These are phyloP conservation scores for Cryptococcus jaspeensis DNA, from an alignment of 1,284 basidiomycete species.

Conservation along the genomic window DNA sequence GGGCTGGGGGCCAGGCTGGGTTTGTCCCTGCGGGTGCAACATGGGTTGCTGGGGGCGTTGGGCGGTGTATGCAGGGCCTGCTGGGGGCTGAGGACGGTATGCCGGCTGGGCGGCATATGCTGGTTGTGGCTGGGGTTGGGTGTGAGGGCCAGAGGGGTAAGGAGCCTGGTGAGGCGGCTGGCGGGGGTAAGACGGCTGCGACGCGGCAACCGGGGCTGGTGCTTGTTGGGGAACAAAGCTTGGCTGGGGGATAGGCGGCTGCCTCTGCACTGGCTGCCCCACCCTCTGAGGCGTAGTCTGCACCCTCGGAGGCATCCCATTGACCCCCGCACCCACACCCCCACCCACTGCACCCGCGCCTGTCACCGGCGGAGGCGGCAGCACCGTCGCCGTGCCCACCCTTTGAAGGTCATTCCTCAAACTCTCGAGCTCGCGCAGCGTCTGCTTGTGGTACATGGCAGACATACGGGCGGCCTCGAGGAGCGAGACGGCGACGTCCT, in stretches of 20 bases:
- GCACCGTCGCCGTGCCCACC: slow-evolving; percentile 22
- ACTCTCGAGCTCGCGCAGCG: slow-evolving; percentile 82
- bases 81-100: too few species aligned
- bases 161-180: too few species aligned
- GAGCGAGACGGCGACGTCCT: slow-evolving; percentile 80
- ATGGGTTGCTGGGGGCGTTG: too few species aligned
- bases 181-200: too few species aligned
- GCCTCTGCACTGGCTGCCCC: not conserved
- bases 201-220: too few species aligned
- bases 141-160: too few species aligned
- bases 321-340: not conserved
- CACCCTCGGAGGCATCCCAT: not conserved
- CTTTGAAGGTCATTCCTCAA: slow-evolving; percentile 66
- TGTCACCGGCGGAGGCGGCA: not conserved
- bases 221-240: not conserved
- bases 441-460: slow-evolving; percentile 84
- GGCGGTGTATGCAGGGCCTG: too few species aligned
- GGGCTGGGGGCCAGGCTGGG: too few species aligned
- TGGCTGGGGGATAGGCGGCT: not conserved
- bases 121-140: too few species aligned
- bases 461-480: slow-evolving; percentile 87
- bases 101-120: too few species aligned
- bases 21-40: too few species aligned
- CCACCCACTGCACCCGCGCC: not conserved
- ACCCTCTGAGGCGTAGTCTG: not conserved